These are phyloP conservation scores for Tetrapisispora arboricola DNA, from an alignment of 805 yeast species.

Conservation along the genomic window DNA sequence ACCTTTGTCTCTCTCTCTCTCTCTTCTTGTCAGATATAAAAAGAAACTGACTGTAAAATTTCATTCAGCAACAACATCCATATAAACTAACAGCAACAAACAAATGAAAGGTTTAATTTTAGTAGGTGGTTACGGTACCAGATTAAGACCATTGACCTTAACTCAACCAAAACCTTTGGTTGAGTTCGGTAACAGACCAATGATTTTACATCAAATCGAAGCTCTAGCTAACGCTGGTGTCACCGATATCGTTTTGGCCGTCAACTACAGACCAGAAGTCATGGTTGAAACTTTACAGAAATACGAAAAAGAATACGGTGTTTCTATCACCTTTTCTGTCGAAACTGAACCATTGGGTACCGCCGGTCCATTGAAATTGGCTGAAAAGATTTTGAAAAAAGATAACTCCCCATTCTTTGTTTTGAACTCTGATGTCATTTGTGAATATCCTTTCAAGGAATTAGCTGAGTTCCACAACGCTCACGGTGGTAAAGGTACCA, in stretches of 20 bases:
- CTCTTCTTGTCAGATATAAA: no score
- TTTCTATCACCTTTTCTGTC: slow-evolving; percentile 89
- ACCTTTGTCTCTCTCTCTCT: no score
- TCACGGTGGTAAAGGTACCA: slow-evolving; percentile 97
- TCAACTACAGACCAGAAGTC: slow-evolving; percentile 98
- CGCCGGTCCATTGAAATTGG: slow-evolving; percentile 97
- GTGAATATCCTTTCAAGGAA: slow-evolving; percentile 95
- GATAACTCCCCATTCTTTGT: slow-evolving; percentile 96
- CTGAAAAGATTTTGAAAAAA: slow-evolving; percentile 86
- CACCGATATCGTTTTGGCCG: slow-evolving; percentile 96
- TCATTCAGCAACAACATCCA: not conserved
- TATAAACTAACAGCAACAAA: no score
- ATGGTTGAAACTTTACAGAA: slow-evolving; percentile 92
- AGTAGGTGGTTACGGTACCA: slow-evolving; percentile 99
- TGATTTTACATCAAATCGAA: slow-evolving; percentile 97
- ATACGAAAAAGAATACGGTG: slow-evolving; percentile 93
- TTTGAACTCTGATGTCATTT: slow-evolving; percentile 94
- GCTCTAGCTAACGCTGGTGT: slow-evolving; percentile 97
- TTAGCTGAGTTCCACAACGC: slow-evolving; percentile 85
- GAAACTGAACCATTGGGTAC: slow-evolving; percentile 99
- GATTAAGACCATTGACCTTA: slow-evolving; percentile 95
- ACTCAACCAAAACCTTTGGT: slow-evolving; percentile 95
- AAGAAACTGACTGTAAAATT: not conserved
- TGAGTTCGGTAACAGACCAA: slow-evolving; percentile 97
- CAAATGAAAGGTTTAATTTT: slow-evolving; percentile 91